These are phyloP conservation scores for Wickerhamiella domercqiae DNA, from an alignment of 805 yeast species.

Conservation along the genomic window DNA sequence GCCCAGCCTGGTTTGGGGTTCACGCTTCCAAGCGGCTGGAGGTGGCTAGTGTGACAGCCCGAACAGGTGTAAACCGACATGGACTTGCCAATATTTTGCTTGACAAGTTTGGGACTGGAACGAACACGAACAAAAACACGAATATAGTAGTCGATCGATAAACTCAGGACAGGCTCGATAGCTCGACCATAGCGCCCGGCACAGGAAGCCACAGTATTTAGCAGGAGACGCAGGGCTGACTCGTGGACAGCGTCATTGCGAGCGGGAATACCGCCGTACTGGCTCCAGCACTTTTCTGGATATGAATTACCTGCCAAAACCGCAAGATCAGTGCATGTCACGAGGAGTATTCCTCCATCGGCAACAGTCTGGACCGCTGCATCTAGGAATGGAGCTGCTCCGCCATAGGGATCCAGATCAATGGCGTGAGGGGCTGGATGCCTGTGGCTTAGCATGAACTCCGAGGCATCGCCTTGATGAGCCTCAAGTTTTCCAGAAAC, in stretches of 20 bases:
- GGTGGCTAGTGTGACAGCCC: slow-evolving; percentile 63
- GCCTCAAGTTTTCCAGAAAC: slow-evolving; percentile 43
- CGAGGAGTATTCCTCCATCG: slow-evolving; percentile 72
- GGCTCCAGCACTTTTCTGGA: slow-evolving; percentile 91
- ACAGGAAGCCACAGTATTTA: slow-evolving; percentile 56
- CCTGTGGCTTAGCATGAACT: slow-evolving; percentile 42
- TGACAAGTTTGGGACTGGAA: slow-evolving; percentile 68
- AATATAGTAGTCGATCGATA: slow-evolving; percentile 86
- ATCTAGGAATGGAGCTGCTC: slow-evolving; percentile 91
- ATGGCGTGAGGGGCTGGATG: slow-evolving; percentile 52
- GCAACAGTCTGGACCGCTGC: slow-evolving; percentile 73
- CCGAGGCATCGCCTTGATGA: slow-evolving; percentile 82
- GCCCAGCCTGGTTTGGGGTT: slow-evolving; percentile 44
- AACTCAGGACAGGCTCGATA: slow-evolving; percentile 71
- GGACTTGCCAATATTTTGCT: slow-evolving; percentile 58
- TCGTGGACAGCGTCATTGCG: slow-evolving; percentile 85
- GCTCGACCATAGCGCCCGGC: slow-evolving; percentile 84
- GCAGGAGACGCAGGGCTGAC: slow-evolving; percentile 73
- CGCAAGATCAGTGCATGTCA: slow-evolving; percentile 93
- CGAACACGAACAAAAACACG: slow-evolving; percentile 68
- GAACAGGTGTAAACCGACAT: slow-evolving; percentile 71
- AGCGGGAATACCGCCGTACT: slow-evolving; percentile 84
- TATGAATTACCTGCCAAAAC: slow-evolving; percentile 92
- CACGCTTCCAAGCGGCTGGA: slow-evolving; percentile 62
- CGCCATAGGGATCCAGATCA: slow-evolving; percentile 95